Base-by-base conservation (phyloP, 441 rosid genomes). In the Pelargonium fulgidum region DNA sequence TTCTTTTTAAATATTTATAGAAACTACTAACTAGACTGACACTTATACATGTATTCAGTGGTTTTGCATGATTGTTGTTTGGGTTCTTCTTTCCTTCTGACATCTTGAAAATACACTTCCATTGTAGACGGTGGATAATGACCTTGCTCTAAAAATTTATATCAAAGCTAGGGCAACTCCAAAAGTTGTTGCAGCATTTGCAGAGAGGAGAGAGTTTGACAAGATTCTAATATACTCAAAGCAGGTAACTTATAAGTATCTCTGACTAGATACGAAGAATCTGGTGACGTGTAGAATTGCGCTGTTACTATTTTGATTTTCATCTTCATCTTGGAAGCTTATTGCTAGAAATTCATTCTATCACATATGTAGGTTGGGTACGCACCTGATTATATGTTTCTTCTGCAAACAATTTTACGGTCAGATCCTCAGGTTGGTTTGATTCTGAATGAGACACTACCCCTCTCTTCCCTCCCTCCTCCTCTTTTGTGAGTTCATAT, bases 131-230 rank as follows among this genome's bases (percentile, higher is more conserved):
- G 99, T 96, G 76, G 99, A 96, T 83, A 96, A 96, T 84, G 99
- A 96, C 80, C 97, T 96, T 70, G 99, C 98, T 0, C 74, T 96
- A 71, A 96, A 96, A 81, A 91, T 96, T 75, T 96, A 89, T 76
- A 89, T 93, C 72, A 96, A 96, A 84, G 99, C 99, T 44, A 86
- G 97, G 79, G 99, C 96, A 62, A 96, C 99, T 62, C 99, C 99
- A 33, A 96, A 96, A 88, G 99, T 96, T 79, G 98, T 96, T 24
- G 97, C 99, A 41, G 99, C 98, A 75, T 96, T 96, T 84, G 99
- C 99, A 22, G 99, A 96, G 80, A 79, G 99, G 73, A 89, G 98
- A 78, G 99, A 96, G 87, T 96, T 96, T 69, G 99, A 96, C 86
- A 96, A 96, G 72, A 96, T 96, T 73, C 70, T 96, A 78, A 89